A percentile compares a stretch with the other conserved stretches of the same genome.
These are phyloP conservation scores for Calophaca sinica DNA, from an alignment of 306 rosid genomes.

Conservation along the genomic window DNA sequence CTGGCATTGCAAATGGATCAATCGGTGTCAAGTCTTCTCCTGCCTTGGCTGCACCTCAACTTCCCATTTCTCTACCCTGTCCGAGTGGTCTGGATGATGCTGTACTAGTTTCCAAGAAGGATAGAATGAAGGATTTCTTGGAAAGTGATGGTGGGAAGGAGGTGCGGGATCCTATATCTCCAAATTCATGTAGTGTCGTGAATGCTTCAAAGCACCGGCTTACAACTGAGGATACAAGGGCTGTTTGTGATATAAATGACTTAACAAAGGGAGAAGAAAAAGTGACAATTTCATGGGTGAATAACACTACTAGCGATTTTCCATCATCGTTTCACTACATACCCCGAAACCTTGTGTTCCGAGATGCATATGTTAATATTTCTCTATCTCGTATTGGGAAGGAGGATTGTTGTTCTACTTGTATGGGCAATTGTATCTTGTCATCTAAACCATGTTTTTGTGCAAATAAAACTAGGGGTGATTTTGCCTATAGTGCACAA, in stretches of 20 bases:
- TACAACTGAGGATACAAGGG: constrained; percentile 53
- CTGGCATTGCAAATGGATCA: constrained; percentile 54
- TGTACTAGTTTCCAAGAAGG: constrained; percentile 42
- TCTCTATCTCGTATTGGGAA: constrained; percentile 71
- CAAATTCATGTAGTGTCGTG: constrained; percentile 49
- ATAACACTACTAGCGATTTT: constrained; percentile 55
- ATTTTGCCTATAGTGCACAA: constrained; percentile 71
- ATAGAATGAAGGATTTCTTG: constrained; percentile 44
- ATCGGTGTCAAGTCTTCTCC: constrained; percentile 41
- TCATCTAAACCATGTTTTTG: constrained; percentile 68
- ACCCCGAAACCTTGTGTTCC: constrained; percentile 63
- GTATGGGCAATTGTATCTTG: constrained; percentile 81
- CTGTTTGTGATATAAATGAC: constrained; percentile 61
- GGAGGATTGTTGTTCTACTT: constrained; percentile 74
- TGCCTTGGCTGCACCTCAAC: constrained; percentile 45
- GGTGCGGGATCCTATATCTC: constrained; percentile 41
- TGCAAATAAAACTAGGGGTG: constrained; percentile 67
- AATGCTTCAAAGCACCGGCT: constrained; percentile 54
- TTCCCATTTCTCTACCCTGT: constrained; percentile 36
- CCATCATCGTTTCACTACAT: constrained; percentile 74
- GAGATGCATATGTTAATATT: constrained; percentile 64
- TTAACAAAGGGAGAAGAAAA: constrained; percentile 87
- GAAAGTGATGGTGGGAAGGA: constrained; percentile 49
- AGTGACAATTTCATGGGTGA: constrained; percentile 74
- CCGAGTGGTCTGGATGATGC: constrained; percentile 45